Evolutionary conservation across 2,329 filamentous ascomycete species (phyloP).

Genomic region (Hymenotorrendiella dingleyae): DNA sequence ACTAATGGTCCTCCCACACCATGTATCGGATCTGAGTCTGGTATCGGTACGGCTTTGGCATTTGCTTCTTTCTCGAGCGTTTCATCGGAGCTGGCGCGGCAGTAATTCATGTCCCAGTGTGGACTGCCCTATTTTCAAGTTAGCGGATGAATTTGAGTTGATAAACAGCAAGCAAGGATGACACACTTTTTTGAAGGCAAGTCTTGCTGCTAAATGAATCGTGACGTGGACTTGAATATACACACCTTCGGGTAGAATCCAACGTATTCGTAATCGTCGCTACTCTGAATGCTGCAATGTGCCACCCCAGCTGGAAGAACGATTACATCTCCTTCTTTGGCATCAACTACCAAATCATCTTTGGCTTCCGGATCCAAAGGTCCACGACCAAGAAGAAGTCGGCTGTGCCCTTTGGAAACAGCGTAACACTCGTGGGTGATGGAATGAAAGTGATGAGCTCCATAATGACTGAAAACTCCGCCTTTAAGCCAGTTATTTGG

Average conservation of each 20-base stretch:
- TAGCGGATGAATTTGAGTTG: not conserved
- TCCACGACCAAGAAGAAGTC: slow-evolving; percentile 29
- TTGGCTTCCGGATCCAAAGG: slow-evolving; percentile 16
- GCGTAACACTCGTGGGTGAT: slow-evolving; percentile 36
- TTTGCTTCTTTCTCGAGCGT: slow-evolving; percentile 15
- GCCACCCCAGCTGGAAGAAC: slow-evolving; percentile 33
- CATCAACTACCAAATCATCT: slow-evolving; percentile 13
- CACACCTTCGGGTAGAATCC: slow-evolving; percentile 32
- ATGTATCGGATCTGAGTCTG: slow-evolving; percentile 17
- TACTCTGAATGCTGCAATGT: slow-evolving; percentile 29
- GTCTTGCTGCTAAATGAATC: too few species aligned
- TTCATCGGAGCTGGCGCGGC: slow-evolving; percentile 17
- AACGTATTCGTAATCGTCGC: slow-evolving; percentile 31
- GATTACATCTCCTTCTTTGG: slow-evolving; percentile 30
- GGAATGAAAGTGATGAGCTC: slow-evolving; percentile 29
- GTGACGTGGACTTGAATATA: too few species aligned
- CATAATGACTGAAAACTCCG: slow-evolving; percentile 20
- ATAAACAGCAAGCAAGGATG: not conserved
- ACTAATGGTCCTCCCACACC: slow-evolving; percentile 18
- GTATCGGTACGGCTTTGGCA: slow-evolving; percentile 16
- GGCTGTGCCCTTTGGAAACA: slow-evolving; percentile 26
- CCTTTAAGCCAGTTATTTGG: slow-evolving; percentile 31
- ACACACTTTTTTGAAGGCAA: too few species aligned
- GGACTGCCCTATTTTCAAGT: slow-evolving; percentile 13
- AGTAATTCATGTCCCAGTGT: slow-evolving; percentile 24